Percentiles rank a stretch among this genome's conserved stretches.
Evolutionary conservation across 2,329 filamentous ascomycete genomes (phyloP).

Genomic region (Monilinia aucupariae): DNA sequence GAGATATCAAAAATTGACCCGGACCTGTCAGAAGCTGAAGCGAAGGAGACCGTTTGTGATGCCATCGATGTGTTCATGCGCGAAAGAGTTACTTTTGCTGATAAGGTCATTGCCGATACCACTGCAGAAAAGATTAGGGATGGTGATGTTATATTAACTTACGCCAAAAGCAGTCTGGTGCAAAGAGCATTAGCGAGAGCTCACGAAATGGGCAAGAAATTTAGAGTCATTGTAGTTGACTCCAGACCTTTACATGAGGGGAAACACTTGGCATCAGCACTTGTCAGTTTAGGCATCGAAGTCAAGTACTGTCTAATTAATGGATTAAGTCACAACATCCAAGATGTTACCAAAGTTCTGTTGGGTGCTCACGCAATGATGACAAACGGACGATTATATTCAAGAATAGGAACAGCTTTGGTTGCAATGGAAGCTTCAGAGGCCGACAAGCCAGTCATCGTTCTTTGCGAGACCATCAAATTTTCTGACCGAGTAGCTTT

Average conservation of each 20-base stretch:
- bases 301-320: conserved; percentile 80
- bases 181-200: conserved; percentile 76
- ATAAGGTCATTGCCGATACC: conserved; percentile 75
- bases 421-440: conserved; percentile 78
- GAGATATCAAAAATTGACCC: conserved; percentile 88
- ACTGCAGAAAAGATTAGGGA: conserved; percentile 70
- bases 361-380: conserved; percentile 92
- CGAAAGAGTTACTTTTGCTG: conserved; percentile 82
- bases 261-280: conserved; percentile 62
- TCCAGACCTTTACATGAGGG: conserved; percentile 66
- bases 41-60: conserved; percentile 71
- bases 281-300: conserved; percentile 62
- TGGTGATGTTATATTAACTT: conserved; percentile 80
- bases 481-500: conserved; percentile 86
- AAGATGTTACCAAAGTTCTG: conserved; percentile 58
- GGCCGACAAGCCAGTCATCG: conserved; percentile 72
- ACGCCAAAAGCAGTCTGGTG: conserved; percentile 79
- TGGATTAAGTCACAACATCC: conserved; percentile 68
- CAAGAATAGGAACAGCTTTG: conserved; percentile 78
- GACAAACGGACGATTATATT: conserved; percentile 87
- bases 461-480: conserved; percentile 92
- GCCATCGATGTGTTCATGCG: conserved; percentile 86
- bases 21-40: conserved; percentile 72
- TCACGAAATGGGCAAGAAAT: conserved; percentile 62
- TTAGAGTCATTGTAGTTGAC: conserved; percentile 82